Evolutionary conservation across 306 rosid species (phyloP).

Genomic region (Cucurbita moschata): DNA sequence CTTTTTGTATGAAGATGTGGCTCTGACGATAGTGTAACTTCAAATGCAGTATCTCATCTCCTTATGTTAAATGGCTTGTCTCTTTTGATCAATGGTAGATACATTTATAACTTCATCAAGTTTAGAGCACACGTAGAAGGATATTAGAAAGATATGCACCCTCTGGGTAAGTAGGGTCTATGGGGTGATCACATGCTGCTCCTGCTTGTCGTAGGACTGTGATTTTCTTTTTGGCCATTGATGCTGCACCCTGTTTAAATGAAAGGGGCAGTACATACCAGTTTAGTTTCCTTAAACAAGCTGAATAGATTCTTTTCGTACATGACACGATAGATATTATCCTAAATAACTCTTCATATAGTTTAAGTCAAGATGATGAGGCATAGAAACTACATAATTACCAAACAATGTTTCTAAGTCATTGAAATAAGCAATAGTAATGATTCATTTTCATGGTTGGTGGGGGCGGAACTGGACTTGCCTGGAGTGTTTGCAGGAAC

Average conservation of each 20-base stretch:
- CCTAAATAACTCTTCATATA: background rate
- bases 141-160: slow-evolving; percentile 67
- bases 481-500: slow-evolving; percentile 71
- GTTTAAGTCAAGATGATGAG: background rate
- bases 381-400: too few relatives aligned
- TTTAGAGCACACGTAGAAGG: slow-evolving; percentile 50
- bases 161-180: slow-evolving; percentile 79
- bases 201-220: slow-evolving; percentile 57
- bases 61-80: background rate
- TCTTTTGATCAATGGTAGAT: background rate
- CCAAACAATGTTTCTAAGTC: background rate
- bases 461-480: slow-evolving; percentile 6
- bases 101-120: background rate
- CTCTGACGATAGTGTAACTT: background rate
- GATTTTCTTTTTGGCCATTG: slow-evolving; percentile 52
- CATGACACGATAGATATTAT: background rate
- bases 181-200: slow-evolving; percentile 73
- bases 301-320: background rate
- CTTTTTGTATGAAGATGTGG: slow-evolving; percentile 1
- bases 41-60: background rate
- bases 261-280: background rate
- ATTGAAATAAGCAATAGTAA: too few relatives aligned
- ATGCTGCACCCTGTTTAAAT: slow-evolving; percentile 53
- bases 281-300: background rate
- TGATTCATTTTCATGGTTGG: background rate